phyloP scores from a whole-genome alignment of 768 basidiomycete genomes.

The Exidia glandulosa region DNA sequence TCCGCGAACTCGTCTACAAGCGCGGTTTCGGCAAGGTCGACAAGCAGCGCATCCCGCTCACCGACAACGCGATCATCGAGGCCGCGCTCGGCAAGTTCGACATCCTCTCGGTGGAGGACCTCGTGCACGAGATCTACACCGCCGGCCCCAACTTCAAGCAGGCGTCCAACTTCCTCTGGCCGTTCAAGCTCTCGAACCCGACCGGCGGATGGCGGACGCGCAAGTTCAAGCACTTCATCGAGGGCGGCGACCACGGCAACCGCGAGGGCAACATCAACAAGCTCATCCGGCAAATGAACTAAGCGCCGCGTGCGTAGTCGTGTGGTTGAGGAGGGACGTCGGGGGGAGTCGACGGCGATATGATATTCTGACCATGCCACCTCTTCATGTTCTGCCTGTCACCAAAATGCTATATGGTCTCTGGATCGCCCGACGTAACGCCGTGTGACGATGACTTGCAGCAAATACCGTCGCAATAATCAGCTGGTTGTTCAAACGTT shows the following conservation, averaged over 20 bases:
- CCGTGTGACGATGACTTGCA: no score
- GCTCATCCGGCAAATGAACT: conserved; percentile 94
- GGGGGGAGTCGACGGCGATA: neutral
- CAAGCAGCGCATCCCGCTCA: conserved; percentile 93
- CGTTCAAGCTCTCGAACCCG: conserved; percentile 99
- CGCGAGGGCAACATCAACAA: conserved; percentile 96
- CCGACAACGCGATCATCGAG: conserved; percentile 92
- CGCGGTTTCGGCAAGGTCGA: conserved; percentile 97
- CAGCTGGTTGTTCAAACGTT: no score
- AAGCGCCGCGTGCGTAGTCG: conserved; percentile 10
- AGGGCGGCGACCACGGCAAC: conserved; percentile 97
- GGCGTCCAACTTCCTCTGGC: conserved; percentile 97
- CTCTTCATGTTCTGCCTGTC: neutral
- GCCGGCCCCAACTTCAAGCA: conserved; percentile 97
- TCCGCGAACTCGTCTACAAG: conserved; percentile 98
- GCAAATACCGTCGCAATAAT: no score
- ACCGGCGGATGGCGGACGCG: conserved; percentile 95
- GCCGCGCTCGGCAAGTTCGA: conserved; percentile 81
- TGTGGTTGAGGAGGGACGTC: neutral
- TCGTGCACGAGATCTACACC: conserved; percentile 93
- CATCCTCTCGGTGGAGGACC: conserved; percentile 93
- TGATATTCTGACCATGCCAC: neutral
- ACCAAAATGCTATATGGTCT: neutral
- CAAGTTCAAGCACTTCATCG: conserved; percentile 94
- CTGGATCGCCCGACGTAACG: neutral